Evolutionary conservation across 169 alveolate genomes (phyloP), one percentile per base, ranked within the genome.

Genomic region (Perkinsus chesapeaki): DNA sequence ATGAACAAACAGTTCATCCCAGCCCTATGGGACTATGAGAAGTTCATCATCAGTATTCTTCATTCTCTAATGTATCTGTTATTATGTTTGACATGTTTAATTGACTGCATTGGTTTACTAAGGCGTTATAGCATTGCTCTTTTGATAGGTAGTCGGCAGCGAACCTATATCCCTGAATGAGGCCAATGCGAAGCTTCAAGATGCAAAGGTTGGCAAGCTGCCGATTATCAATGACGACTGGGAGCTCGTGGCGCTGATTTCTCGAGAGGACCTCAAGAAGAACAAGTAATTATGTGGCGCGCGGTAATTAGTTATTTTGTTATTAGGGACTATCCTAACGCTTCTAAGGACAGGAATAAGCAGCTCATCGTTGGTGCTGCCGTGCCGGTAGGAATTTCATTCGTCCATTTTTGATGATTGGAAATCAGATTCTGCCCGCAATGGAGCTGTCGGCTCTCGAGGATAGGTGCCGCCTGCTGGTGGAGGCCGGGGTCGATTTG

Each of bases 231-330:
- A 97, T 95, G 95, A 94, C 39, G 93, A 95, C 93, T 95, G 95
- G 94, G 97, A 97, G 93, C 94, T 98, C 60, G 96, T 98, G 73
- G 98, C 99, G 36, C 94, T 98, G 39, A 97, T 97, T 31, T 95
- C 98, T 73, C 93, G 99, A 12, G 96, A 96, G 73, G 99, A 98
- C 92, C 92, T 97, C 95, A 96, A 97, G 94, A 97, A 97, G 95
- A 96, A 96, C 27, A 60, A 60, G 82, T 60, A 60, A 60, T 60
- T 60, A 20, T 34, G 31, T 60, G 82, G 82, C 82, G 82, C 82
- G 82, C 82, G 82, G 82, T 60, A 27, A 60, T 23, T 27, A 43
- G 60, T 43, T 60, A 5, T 20, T 3, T 60, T 60, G 31, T 60
- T 16, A 23, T 60, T 94, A 95, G 95, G 82, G 96, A 92, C 39